Evolutionary conservation across 768 basidiomycete species (phyloP).

Genomic region (Leucocoprinus leucothites): DNA sequence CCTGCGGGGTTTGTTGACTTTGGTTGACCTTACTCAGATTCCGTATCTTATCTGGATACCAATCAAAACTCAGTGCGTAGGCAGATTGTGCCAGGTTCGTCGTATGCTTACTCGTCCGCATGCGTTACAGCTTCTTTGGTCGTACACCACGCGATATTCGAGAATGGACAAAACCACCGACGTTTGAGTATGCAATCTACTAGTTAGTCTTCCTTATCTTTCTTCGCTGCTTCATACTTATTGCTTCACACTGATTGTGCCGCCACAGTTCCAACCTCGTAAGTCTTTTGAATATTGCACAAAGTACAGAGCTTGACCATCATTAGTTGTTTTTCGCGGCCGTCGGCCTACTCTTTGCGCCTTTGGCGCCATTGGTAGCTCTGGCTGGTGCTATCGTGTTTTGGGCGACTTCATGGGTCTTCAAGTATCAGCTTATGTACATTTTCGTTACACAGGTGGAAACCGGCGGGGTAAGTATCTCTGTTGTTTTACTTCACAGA

Average conservation of each 20-base stretch:
- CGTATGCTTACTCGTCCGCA: neutral
- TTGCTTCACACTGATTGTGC: neutral
- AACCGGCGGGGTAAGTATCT: slow-evolving; percentile 62
- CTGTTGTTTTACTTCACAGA: no score
- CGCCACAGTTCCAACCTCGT: slow-evolving; percentile 28
- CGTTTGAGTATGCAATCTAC: slow-evolving; percentile 71
- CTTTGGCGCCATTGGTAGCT: slow-evolving; percentile 72
- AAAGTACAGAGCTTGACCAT: neutral
- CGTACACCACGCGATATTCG: slow-evolving; percentile 76
- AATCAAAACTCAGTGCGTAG: slow-evolving; percentile 59
- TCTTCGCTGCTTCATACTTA: neutral
- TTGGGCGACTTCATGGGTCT: slow-evolving; percentile 69
- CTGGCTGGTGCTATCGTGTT: slow-evolving; percentile 70
- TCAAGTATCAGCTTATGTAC: slow-evolving; percentile 88
- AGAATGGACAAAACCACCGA: slow-evolving; percentile 74
- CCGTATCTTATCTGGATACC: slow-evolving; percentile 66
- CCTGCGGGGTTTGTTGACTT: slow-evolving; percentile 75
- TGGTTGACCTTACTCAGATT: slow-evolving; percentile 69
- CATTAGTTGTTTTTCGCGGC: slow-evolving; percentile 66
- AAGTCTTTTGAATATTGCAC: slow-evolving; percentile 7
- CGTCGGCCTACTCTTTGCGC: slow-evolving; percentile 46
- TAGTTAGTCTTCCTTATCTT: slow-evolving; percentile 37
- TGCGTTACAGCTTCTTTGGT: slow-evolving; percentile 50
- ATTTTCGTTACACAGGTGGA: slow-evolving; percentile 76
- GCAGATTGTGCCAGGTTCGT: no score